These are phyloP conservation scores for Thelonectria blattea DNA, from an alignment of 2,329 filamentous ascomycete species.

Conservation along the genomic window DNA sequence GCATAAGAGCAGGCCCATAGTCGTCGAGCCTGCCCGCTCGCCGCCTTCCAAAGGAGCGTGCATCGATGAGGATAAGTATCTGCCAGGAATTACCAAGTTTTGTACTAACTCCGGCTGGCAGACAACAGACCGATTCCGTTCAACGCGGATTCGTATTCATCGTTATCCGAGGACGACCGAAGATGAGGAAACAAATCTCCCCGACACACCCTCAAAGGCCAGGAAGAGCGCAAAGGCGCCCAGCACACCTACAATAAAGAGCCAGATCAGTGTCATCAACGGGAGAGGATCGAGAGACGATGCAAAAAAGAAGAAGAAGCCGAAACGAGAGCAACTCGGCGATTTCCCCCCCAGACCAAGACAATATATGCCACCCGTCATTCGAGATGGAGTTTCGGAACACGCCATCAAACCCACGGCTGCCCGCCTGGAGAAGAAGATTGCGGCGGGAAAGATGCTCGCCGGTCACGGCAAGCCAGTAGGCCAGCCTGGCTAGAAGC, in stretches of 20 bases:
- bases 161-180: background rate
- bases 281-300: background rate
- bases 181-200: background rate
- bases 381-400: conserved; percentile 34
- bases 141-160: conserved; percentile 1
- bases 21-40: background rate
- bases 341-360: conserved; percentile 15
- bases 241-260: background rate
- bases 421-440: conserved; percentile 26
- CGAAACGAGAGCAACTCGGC: background rate
- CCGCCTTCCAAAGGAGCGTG: conserved; percentile 7
- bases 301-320: conserved; percentile 14
- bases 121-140: conserved; percentile 19
- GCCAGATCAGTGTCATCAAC: background rate
- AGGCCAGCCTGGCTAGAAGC: background rate
- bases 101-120: conserved; percentile 20
- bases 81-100: too few relatives aligned
- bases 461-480: background rate
- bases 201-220: conserved; percentile 6
- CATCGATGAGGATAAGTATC: conserved; percentile 26
- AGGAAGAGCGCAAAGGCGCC: background rate
- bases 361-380: conserved; percentile 25
- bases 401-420: conserved; percentile 35
- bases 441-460: conserved; percentile 25
- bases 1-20: background rate